These are phyloP conservation scores for Abrus precatorius DNA, from an alignment of 306 rosid species.

Conservation along the genomic window DNA sequence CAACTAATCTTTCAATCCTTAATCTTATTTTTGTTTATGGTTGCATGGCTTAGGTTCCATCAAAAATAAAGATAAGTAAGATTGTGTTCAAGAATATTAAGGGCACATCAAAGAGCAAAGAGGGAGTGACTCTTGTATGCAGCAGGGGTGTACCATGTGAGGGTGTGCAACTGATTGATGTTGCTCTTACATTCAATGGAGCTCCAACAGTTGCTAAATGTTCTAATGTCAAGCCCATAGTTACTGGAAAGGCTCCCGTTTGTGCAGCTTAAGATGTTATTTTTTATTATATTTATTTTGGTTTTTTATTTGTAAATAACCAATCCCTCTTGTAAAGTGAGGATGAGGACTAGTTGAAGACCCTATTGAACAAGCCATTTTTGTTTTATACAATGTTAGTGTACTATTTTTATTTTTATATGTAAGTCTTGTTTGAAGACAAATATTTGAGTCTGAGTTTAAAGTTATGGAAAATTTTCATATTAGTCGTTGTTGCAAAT, in stretches of 20 bases:
- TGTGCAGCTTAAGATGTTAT: conserved; percentile 27
- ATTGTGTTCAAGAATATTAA: conserved; percentile 57
- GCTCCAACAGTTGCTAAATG: conserved; percentile 42
- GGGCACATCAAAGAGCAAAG: conserved; percentile 41
- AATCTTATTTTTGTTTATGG: no score
- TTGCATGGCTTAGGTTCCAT: conserved; percentile 49
- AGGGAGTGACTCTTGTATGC: neutral
- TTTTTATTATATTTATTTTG: neutral
- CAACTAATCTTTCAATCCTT: no score
- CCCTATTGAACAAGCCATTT: neutral
- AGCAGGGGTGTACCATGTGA: conserved; percentile 53
- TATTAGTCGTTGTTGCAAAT: no score
- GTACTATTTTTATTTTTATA: no score
- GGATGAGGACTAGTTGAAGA: neutral
- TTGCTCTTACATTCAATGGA: neutral
- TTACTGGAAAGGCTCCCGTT: conserved; percentile 44
- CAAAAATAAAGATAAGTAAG: conserved; percentile 58
- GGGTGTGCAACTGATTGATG: neutral
- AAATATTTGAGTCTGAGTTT: no score
- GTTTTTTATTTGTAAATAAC: neutral
- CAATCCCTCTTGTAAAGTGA: conserved; percentile 11
- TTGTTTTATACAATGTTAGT: no score
- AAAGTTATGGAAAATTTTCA: no score
- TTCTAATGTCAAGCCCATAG: conserved; percentile 48
- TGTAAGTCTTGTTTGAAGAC: no score